Evolutionary conservation across 1,139 yeast genomes (phyloP).

Genomic region (Suhomyces ambrosiae): DNA sequence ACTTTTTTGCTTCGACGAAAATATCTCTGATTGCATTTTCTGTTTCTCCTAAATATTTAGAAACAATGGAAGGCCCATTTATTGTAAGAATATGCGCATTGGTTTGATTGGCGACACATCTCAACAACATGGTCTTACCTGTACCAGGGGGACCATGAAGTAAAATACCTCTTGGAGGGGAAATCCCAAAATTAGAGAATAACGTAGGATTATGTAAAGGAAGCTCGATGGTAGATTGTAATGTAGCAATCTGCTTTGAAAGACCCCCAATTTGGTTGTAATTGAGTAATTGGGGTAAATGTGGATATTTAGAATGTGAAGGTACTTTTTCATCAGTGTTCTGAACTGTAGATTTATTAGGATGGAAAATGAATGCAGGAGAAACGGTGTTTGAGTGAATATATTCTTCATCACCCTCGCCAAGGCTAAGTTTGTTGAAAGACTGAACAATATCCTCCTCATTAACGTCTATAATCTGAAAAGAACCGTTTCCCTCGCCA

Average conservation of each 20-base stretch:
- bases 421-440: conserved; percentile 28
- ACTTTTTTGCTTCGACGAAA: conserved; percentile 79
- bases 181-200: conserved; percentile 81
- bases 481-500: conserved; percentile 3
- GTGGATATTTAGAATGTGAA: conserved; percentile 34
- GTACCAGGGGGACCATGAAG: conserved; percentile 98
- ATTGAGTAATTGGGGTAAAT: conserved; percentile 41
- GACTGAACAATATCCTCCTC: conserved; percentile 23
- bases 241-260: conserved; percentile 56
- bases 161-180: conserved; percentile 87
- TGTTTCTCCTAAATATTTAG: conserved; percentile 92
- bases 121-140: conserved; percentile 87
- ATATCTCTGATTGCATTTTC: conserved; percentile 80
- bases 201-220: conserved; percentile 79
- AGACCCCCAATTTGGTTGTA: conserved; percentile 79
- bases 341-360: conserved; percentile 36
- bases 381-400: conserved; percentile 32
- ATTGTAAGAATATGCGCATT: conserved; percentile 83
- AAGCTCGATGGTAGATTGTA: conserved; percentile 71
- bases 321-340: conserved; percentile 18
- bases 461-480: conserved; percentile 27
- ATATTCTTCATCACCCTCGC: conserved; percentile 7
- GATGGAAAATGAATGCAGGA: conserved; percentile 49
- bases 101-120: conserved; percentile 73
- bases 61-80: conserved; percentile 89